Percentiles rank a stretch among this genome's conserved stretches.
Evolutionary conservation across 495 filamentous ascomycete species (phyloP).

Genomic region (Aspergillus campestris): DNA sequence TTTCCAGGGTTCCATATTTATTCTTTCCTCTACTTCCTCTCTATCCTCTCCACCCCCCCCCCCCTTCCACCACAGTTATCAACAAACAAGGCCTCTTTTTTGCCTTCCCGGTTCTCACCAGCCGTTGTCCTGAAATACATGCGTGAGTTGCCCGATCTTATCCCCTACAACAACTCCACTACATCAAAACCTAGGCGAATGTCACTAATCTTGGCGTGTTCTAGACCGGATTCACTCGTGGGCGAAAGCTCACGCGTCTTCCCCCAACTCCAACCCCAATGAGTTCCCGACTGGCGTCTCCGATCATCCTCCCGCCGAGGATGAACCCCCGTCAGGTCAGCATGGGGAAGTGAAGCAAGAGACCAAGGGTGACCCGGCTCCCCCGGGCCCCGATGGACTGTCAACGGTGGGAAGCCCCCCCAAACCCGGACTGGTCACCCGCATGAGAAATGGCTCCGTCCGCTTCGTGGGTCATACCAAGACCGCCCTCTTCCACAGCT

Average conservation of each 20-base stretch:
- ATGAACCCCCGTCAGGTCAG: constrained; percentile 7
- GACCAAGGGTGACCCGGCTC: constrained; percentile 10
- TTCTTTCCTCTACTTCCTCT: background rate
- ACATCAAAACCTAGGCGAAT: background rate
- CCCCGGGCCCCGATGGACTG: constrained; percentile 13
- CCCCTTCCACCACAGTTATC: too few species aligned
- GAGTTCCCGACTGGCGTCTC: constrained; percentile 3
- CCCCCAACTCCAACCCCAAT: constrained; percentile 9
- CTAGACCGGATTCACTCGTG: constrained; percentile 40
- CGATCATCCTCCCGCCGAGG: constrained; percentile 6
- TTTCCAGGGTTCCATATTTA: constrained; percentile 2
- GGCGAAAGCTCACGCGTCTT: constrained; percentile 43
- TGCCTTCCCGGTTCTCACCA: constrained; percentile 2
- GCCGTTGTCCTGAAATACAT: constrained; percentile 31
- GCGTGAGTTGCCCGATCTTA: constrained; percentile 22
- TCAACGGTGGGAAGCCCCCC: constrained; percentile 10
- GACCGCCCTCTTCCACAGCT: constrained; percentile 46
- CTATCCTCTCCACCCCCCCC: background rate
- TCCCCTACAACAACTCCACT: constrained; percentile 1
- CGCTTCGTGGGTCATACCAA: constrained; percentile 33
- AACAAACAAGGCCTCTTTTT: background rate
- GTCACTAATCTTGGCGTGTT: constrained; percentile 3
- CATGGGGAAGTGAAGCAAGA: constrained; percentile 32
- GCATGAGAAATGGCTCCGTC: constrained; percentile 25
- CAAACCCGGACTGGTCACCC: constrained; percentile 22